Evolutionary conservation across 129 eudicot species (phyloP), one percentile per base, ranked within the genome.

Genomic region (Dittrichia graveolens): DNA sequence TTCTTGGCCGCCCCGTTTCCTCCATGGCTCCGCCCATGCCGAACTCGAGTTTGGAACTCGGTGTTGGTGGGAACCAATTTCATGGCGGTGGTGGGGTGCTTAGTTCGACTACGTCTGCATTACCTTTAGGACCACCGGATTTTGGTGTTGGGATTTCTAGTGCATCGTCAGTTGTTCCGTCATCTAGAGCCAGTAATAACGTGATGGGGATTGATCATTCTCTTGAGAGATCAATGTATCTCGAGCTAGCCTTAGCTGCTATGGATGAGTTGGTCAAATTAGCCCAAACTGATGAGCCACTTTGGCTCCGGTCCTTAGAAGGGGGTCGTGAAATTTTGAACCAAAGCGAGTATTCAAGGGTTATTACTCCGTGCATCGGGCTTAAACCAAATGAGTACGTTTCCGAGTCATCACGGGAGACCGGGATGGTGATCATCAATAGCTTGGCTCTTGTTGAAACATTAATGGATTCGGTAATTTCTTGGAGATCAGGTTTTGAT

Each of bases 371-470:
- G 79, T 83, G 95, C 47, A 88, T 88, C 65, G 99, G 97, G 3
- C 59, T 83, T 62, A 94, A 80, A 77, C 99, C 99, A 35, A 84
- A 86, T 37, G 89, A 91, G 0, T 94, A 81, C 61, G 91, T 86
- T 11, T 74, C 86, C 4, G 99, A 94, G 75, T 86, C 96, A 24
- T 83, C 99, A 0, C 85, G 99, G 73, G 99, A 90, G 78, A 88
- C 84, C 16, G 99, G 99, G 55, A 90, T 90, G 95, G 99, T 94
- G 2, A 94, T 94, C 79, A 94, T 94, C 81, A 94, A 94, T 57
- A 88, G 99, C 64, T 75, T 90, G 79, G 99, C 99, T 46, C 96
- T 94, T 45, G 99, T 94, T 8, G 99, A 94, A 76, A 90, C 99
- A 0, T 71, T 94, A 31, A 94, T 94, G 96, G 99, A 94, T 64